These are phyloP conservation scores for Ziziphus jujuba DNA, from an alignment of 306 rosid species.

Conservation along the genomic window DNA sequence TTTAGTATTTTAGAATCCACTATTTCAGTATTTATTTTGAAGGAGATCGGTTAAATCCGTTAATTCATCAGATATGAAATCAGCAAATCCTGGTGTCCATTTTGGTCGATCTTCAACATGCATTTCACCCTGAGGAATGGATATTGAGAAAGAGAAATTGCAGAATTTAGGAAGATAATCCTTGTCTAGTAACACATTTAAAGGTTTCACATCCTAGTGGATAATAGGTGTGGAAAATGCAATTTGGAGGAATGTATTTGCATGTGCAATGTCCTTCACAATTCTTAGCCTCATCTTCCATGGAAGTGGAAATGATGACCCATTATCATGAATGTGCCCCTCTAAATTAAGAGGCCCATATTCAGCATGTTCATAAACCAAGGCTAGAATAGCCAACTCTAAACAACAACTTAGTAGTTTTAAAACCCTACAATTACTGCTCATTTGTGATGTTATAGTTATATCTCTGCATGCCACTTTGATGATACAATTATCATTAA, in stretches of 20 bases:
- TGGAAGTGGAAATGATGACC: neutral
- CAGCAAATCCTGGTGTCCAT: too few relatives aligned
- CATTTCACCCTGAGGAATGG: neutral
- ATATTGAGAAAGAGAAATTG: neutral
- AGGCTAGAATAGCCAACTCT: neutral
- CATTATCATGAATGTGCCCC: neutral
- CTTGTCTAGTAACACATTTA: neutral
- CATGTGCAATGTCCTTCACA: neutral
- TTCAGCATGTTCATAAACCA: neutral
- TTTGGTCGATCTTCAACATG: neutral
- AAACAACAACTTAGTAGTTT: neutral
- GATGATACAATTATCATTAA: too few relatives aligned
- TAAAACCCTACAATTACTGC: neutral
- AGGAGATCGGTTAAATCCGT: too few relatives aligned
- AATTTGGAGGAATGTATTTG: neutral
- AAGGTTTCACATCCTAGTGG: neutral
- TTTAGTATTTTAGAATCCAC: neutral
- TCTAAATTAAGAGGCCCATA: neutral
- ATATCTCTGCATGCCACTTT: neutral
- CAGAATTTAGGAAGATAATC: neutral
- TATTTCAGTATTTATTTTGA: neutral
- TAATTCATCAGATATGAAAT: too few relatives aligned
- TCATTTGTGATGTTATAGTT: neutral
- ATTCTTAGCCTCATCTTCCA: constrained; percentile 9
- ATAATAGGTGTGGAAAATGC: neutral